Percentiles rank a stretch among this genome's conserved stretches.
Conservation (phyloP, 305 asterid genomes). For the Solanum chacoense region DNA sequence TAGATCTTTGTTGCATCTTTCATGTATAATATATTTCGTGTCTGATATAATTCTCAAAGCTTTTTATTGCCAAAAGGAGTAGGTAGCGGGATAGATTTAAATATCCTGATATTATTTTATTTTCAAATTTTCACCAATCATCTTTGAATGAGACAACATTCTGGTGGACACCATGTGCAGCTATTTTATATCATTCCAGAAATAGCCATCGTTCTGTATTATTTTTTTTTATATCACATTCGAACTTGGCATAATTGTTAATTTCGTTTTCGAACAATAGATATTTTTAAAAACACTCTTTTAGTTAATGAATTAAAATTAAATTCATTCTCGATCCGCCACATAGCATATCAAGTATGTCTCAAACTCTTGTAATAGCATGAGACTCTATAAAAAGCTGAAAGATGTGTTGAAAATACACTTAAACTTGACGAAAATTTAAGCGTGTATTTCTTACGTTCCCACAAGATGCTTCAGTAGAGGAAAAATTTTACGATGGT, state of each 20-base stretch:
- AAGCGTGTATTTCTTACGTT: too few relatives aligned
- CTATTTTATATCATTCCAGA: not conserved
- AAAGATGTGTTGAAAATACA: too few relatives aligned
- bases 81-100: not conserved
- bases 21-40: not conserved
- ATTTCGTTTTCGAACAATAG: too few relatives aligned
- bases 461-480: not conserved
- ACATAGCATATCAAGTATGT: not conserved
- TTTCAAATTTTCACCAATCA: not conserved
- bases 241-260: too few relatives aligned
- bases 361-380: not conserved
- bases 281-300: too few relatives aligned
- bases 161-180: not conserved
- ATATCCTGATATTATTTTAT: not conserved
- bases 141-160: not conserved
- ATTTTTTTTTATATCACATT: too few relatives aligned
- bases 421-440: not conserved
- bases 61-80: not conserved
- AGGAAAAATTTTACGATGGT: too few relatives aligned
- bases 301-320: too few relatives aligned
- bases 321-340: too few relatives aligned
- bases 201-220: not conserved
- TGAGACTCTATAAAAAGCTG: not conserved
- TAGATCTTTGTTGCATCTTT: not conserved
- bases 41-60: not conserved